Conservation (phyloP, 768 basidiomycete species). For the Pleurotus tuber-regium region DNA sequence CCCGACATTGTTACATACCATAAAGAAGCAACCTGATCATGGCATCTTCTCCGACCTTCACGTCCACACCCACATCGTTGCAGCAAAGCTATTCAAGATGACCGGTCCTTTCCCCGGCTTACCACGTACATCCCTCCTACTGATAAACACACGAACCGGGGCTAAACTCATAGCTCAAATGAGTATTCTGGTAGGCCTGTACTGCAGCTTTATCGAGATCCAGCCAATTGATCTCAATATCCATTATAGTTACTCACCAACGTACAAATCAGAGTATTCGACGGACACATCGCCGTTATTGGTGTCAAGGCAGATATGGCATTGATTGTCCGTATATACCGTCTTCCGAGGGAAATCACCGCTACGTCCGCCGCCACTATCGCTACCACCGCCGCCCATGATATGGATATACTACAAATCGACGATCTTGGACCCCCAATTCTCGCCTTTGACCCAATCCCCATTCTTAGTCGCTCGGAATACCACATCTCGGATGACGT, state of each 20-base stretch:
- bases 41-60: slow-evolving; percentile 25
- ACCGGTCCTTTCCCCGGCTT: slow-evolving; percentile 14
- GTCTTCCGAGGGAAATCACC: slow-evolving; percentile 21
- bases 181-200: background rate
- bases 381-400: background rate
- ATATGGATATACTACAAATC: background rate
- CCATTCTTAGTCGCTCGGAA: slow-evolving; percentile 18
- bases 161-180: slow-evolving; percentile 9
- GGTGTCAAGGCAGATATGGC: slow-evolving; percentile 25
- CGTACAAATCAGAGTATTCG: slow-evolving; percentile 29
- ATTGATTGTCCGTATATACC: slow-evolving; percentile 27
- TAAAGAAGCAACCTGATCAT: slow-evolving; percentile 12
- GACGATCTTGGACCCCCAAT: slow-evolving; percentile 8
- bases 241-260: slow-evolving; percentile 28
- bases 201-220: no score
- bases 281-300: slow-evolving; percentile 27
- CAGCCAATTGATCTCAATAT: no score
- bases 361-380: background rate
- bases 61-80: slow-evolving; percentile 24
- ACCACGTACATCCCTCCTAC: slow-evolving; percentile 23
- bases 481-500: slow-evolving; percentile 15
- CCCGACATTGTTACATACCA: slow-evolving; percentile 13
- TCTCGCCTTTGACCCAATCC: slow-evolving; percentile 11
- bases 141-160: slow-evolving; percentile 27
- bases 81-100: slow-evolving; percentile 21